Conservation (phyloP, 805 yeast species). For the Cyberlindnera maritima region DNA sequence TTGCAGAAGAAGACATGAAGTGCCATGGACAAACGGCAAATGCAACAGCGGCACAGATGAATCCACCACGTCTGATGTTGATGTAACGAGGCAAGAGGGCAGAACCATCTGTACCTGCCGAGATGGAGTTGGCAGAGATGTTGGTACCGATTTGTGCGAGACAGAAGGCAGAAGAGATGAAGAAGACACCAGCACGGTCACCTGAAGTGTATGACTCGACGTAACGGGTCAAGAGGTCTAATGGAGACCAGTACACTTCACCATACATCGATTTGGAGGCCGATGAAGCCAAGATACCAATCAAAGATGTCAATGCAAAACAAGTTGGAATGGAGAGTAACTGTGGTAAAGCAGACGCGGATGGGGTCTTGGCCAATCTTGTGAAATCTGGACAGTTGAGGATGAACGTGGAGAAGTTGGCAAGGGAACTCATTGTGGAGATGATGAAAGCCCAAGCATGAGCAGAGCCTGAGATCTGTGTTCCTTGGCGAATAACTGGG, state of each 20-base stretch:
- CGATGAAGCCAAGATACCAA: slow-evolving; percentile 83
- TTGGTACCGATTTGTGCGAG: slow-evolving; percentile 79
- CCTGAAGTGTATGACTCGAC: slow-evolving; percentile 53
- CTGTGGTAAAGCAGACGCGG: slow-evolving; percentile 54
- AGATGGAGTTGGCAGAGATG: slow-evolving; percentile 66
- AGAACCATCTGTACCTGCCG: slow-evolving; percentile 72
- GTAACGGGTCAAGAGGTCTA: slow-evolving; percentile 60
- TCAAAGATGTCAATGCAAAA: slow-evolving; percentile 76
- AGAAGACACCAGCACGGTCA: slow-evolving; percentile 76
- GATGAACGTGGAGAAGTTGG: slow-evolving; percentile 87
- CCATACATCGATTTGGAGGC: slow-evolving; percentile 69
- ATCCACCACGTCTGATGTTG: slow-evolving; percentile 79
- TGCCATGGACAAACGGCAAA: slow-evolving; percentile 83
- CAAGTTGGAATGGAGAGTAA: slow-evolving; percentile 67
- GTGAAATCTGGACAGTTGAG: slow-evolving; percentile 89
- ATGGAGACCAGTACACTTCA: slow-evolving; percentile 77
- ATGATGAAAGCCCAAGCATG: slow-evolving; percentile 82
- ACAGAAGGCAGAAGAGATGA: slow-evolving; percentile 67
- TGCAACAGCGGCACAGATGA: slow-evolving; percentile 69
- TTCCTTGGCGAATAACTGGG: slow-evolving; percentile 56
- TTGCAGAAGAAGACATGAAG: slow-evolving; percentile 62
- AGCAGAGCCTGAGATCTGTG: slow-evolving; percentile 52
- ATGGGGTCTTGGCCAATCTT: slow-evolving; percentile 66
- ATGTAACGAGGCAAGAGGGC: slow-evolving; percentile 61
- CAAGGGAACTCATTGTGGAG: slow-evolving; percentile 75